A percentile compares a stretch with the other conserved stretches of the same genome.
These are phyloP conservation scores for Cordia subcordata DNA, from an alignment of 257 asterid species.

Conservation along the genomic window DNA sequence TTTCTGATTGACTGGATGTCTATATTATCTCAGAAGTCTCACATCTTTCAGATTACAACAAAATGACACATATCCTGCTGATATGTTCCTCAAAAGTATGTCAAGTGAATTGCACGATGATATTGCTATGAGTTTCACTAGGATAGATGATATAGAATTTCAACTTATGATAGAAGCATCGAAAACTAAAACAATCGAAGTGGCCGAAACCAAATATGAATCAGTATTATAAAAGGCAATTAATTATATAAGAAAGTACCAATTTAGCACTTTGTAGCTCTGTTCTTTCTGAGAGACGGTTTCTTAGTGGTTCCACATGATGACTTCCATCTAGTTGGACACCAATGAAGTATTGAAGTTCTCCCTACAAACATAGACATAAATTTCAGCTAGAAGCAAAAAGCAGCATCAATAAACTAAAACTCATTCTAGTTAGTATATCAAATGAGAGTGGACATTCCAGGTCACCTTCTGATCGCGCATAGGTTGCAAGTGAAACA, in stretches of 20 bases:
- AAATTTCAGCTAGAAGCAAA: constrained; percentile 1
- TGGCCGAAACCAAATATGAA: no score
- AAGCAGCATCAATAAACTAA: background rate
- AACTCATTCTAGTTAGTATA: constrained; percentile 10
- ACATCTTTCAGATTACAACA: no score
- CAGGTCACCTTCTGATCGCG: constrained; percentile 79
- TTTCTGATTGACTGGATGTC: no score
- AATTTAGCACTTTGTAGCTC: constrained; percentile 77
- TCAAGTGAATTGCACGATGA: no score
- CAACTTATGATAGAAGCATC: no score
- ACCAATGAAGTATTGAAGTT: constrained; percentile 94
- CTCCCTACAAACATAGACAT: constrained; percentile 49
- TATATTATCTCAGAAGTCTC: no score
- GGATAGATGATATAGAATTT: no score
- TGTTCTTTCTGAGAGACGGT: constrained; percentile 83
- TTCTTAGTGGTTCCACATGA: constrained; percentile 83
- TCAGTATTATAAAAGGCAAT: no score
- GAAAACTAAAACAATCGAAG: no score
- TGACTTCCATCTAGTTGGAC: constrained; percentile 99
- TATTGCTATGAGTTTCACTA: no score
- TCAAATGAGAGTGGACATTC: constrained; percentile 3
- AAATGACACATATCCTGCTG: no score
- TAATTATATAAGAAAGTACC: constrained; percentile 39
- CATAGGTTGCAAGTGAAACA: constrained; percentile 99
- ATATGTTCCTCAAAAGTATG: no score